Percentiles rank a stretch among this genome's conserved stretches.
phyloP scores from a whole-genome alignment of 345 rosid genomes.

The Sonneratia alba region DNA sequence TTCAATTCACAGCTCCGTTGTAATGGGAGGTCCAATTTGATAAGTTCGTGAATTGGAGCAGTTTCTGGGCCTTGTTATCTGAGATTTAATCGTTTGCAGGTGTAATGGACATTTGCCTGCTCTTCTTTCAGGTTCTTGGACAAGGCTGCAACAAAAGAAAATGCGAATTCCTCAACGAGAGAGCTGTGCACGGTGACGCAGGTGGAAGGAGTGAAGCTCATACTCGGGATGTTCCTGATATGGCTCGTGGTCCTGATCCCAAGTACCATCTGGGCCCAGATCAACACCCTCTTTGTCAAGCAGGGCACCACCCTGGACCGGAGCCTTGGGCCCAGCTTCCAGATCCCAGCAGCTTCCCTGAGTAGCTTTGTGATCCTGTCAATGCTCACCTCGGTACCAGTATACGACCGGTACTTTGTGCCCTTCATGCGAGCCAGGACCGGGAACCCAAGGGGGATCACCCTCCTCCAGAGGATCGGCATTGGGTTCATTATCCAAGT shows the following conservation, averaged over 20 bases:
- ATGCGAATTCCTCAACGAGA: slow-evolving; percentile 12
- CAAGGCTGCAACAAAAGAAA: slow-evolving; percentile 67
- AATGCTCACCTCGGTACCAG: slow-evolving; percentile 73
- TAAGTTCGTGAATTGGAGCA: too few relatives aligned
- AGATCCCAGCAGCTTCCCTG: slow-evolving; percentile 75
- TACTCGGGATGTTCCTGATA: slow-evolving; percentile 55
- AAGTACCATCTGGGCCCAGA: slow-evolving; percentile 81
- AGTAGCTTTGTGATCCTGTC: slow-evolving; percentile 78
- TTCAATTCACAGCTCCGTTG: not conserved
- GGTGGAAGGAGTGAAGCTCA: slow-evolving; percentile 73
- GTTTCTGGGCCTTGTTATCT: too few relatives aligned
- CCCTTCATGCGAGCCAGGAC: slow-evolving; percentile 65
- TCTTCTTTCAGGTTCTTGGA: slow-evolving; percentile 54
- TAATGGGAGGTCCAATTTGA: too few relatives aligned
- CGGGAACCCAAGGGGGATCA: slow-evolving; percentile 73
- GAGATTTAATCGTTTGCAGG: not conserved
- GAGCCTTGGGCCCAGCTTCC: slow-evolving; percentile 39
- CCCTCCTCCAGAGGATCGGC: slow-evolving; percentile 73
- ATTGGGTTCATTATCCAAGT: slow-evolving; percentile 68
- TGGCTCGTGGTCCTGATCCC: slow-evolving; percentile 81
- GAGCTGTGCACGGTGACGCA: slow-evolving; percentile 68
- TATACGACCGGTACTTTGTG: slow-evolving; percentile 72
- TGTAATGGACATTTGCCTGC: not conserved
- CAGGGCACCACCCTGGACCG: slow-evolving; percentile 85
- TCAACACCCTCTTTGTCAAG: slow-evolving; percentile 83